These are phyloP conservation scores for Solanum raphanifolium DNA, from an alignment of 257 asterid genomes.

Conservation along the genomic window DNA sequence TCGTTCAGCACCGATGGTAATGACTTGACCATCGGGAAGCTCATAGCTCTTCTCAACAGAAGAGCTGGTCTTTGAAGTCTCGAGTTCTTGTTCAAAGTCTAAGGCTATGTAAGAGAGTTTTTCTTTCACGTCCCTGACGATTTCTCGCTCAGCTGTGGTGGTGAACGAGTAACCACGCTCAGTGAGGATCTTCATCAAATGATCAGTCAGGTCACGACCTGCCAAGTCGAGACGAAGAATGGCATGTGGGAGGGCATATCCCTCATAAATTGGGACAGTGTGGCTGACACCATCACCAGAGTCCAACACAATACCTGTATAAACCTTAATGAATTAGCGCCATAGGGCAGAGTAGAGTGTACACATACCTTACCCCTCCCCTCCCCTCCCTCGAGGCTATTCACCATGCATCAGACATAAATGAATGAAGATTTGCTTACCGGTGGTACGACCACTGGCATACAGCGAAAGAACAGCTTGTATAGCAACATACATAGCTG, in stretches of 20 bases:
- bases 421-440: conserved; percentile 27
- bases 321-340: not conserved
- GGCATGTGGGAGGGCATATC: conserved; percentile 33
- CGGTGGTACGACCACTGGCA: conserved; percentile 94
- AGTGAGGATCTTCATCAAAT: conserved; percentile 26
- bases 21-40: conserved; percentile 34
- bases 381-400: not conserved
- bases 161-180: conserved; percentile 37
- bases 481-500: conserved; percentile 94
- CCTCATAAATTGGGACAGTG: conserved; percentile 35
- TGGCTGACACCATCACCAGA: conserved; percentile 44
- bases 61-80: conserved; percentile 31
- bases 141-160: conserved; percentile 32
- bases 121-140: conserved; percentile 34
- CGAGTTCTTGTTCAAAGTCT: conserved; percentile 31
- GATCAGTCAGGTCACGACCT: conserved; percentile 35
- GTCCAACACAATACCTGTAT: conserved; percentile 32
- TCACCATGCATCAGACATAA: not conserved
- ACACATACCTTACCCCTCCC: not conserved
- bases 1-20: conserved; percentile 31
- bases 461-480: conserved; percentile 87
- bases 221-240: conserved; percentile 38
- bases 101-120: conserved; percentile 30
- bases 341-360: not conserved
- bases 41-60: conserved; percentile 30